Base-by-base conservation (phyloP, 306 rosid species). In the Vigna unguiculata region DNA sequence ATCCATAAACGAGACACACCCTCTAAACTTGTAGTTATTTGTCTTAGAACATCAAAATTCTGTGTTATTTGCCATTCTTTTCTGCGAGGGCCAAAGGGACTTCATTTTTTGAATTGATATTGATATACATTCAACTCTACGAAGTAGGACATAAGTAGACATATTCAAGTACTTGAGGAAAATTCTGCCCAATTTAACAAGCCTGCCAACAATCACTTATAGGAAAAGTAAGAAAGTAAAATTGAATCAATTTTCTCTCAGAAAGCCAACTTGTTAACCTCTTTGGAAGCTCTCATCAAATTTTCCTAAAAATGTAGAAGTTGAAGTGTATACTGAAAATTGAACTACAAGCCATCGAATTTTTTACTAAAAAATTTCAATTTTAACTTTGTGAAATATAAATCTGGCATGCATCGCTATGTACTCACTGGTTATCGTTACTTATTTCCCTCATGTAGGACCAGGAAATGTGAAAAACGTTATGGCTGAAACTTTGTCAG, bases 401-500 rank as follows among this genome's bases (percentile, higher is more conserved):
- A 28, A 54, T 60, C 46, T 63, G 69, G 16, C 74, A 22, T 71
- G 71, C 32, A 17, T 22, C 59, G 4, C 13, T 12, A 51, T 36
- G 28, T 71, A 57, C 57, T 77, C 24, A 36, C 58, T 48, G 53
- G 43, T 55, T 72, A 25, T 66, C 59, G 20, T 32, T 57, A 11
- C 66, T 72, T 49, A 66, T 28, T 57, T 51, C 30, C 51, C 76
- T 71, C 46, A 74, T 81, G 78, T 78, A 86, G 92, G 95, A 55
- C 51, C 79, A 4, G 86, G 84, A 65, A 80, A 76, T 46, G 34
- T 76, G 80, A 84, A 60, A 74, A 70, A 74, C 65, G 48, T 65
- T 64, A 90, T 90, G 95, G 77, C 88, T 5, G 55, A 84, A 80
- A 84, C 86, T 72, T 71, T 88, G 75, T 84, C 89, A 0, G 86